Evolutionary conservation across 2,329 filamentous ascomycete genomes (phyloP).

Genomic region (Paraphaeosphaeria minitans): DNA sequence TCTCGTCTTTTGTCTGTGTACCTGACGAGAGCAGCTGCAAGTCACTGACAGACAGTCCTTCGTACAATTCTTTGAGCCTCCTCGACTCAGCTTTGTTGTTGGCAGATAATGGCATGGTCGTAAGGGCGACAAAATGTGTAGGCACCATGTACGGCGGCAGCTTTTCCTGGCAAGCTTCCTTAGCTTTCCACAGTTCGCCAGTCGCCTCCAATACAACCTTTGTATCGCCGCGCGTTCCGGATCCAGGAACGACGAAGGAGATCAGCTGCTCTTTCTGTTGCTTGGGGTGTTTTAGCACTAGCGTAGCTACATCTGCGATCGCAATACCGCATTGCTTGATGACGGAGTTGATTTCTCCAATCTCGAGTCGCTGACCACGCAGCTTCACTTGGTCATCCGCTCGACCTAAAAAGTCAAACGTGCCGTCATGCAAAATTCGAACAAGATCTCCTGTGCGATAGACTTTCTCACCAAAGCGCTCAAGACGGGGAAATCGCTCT

Average conservation of each 20-base stretch:
- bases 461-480: constrained; percentile 55
- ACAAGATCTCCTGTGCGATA: constrained; percentile 93
- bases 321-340: constrained; percentile 66
- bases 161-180: constrained; percentile 66
- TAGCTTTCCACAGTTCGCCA: constrained; percentile 28
- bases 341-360: constrained; percentile 87
- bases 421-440: constrained; percentile 76
- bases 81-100: constrained; percentile 90
- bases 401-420: constrained; percentile 85
- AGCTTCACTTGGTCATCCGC: constrained; percentile 93
- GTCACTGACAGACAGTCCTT: constrained; percentile 62
- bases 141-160: constrained; percentile 91
- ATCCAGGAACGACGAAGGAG: constrained; percentile 63
- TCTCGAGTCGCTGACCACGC: constrained; percentile 84
- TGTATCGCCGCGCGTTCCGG: constrained; percentile 20
- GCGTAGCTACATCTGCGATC: constrained; percentile 73
- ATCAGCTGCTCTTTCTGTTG: constrained; percentile 84
- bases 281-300: constrained; percentile 73
- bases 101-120: constrained; percentile 75
- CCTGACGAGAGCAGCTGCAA: constrained; percentile 60
- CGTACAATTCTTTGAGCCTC: constrained; percentile 69
- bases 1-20: constrained; percentile 21
- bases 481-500: constrained; percentile 74
- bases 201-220: constrained; percentile 27
- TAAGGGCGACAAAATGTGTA: constrained; percentile 76